Conservation (phyloP, 2,329 filamentous ascomycete species). For the Colletotrichum echinochloae region DNA sequence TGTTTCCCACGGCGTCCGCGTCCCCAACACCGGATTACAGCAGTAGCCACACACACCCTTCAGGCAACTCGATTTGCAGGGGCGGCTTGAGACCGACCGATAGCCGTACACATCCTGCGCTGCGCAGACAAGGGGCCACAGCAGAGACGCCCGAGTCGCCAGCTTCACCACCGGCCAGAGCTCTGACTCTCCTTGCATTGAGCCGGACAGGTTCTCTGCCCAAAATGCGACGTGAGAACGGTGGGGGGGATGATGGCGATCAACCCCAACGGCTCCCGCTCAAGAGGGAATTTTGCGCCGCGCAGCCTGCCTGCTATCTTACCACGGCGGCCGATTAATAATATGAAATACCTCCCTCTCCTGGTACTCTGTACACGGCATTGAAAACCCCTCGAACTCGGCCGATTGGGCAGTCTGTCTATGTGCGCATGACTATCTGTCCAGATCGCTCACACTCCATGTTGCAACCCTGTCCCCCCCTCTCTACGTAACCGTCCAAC, state of each 20-base stretch:
- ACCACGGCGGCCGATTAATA: slow-evolving; percentile 19
- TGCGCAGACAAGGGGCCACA: not conserved
- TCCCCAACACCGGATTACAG: slow-evolving; percentile 15
- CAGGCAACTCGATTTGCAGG: slow-evolving; percentile 21
- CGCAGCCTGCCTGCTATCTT: slow-evolving; percentile 21
- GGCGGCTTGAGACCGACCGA: not conserved
- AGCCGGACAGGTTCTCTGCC: not conserved
- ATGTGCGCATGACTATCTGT: slow-evolving; percentile 32
- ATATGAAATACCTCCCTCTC: slow-evolving; percentile 7
- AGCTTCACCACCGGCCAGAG: not conserved
- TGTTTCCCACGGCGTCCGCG: slow-evolving; percentile 29
- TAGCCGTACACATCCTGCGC: too few relatives aligned
- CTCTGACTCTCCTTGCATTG: not conserved
- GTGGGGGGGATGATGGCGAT: slow-evolving; percentile 14
- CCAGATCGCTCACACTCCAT: slow-evolving; percentile 13
- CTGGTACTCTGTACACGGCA: not conserved
- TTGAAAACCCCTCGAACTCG: slow-evolving; percentile 18
- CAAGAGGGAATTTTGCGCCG: slow-evolving; percentile 26
- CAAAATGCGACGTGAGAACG: slow-evolving; percentile 13
- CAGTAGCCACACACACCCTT: slow-evolving; percentile 23
- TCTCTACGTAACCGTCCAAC: too few relatives aligned
- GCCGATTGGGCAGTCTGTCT: slow-evolving; percentile 28
- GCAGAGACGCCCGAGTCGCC: not conserved
- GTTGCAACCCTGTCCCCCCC: not conserved
- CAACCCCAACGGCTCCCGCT: slow-evolving; percentile 9